phyloP scores from a whole-genome alignment of 352 stramenopile species.

The Saprolegnia parasitica region DNA sequence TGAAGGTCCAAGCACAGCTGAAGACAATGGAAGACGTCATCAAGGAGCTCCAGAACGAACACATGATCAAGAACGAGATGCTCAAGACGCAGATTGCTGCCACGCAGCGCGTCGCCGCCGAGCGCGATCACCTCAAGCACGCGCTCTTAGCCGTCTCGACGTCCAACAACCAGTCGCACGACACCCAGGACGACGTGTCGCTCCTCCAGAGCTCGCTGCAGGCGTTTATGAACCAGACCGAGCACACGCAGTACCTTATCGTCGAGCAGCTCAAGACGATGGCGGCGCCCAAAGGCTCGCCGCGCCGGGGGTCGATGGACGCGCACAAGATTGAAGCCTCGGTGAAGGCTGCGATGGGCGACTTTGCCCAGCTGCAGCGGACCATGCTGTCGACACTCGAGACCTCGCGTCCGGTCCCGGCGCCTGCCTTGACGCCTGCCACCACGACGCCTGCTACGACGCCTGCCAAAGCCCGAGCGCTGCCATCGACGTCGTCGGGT shows the following conservation, averaged over 20 bases:
- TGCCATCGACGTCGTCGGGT: not conserved
- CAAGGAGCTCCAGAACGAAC: conserved; percentile 22
- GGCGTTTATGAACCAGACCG: conserved; percentile 17
- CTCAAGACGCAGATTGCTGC: conserved; percentile 8
- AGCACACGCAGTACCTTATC: conserved; percentile 21
- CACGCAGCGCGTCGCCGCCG: not conserved
- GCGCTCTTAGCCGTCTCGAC: not conserved
- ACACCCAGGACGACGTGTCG: not conserved
- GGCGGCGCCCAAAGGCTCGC: not conserved
- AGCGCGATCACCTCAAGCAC: not conserved
- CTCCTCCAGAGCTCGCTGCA: not conserved
- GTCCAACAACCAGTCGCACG: too few relatives aligned
- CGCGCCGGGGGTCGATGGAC: not conserved
- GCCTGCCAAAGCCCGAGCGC: not conserved
- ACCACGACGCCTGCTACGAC: too few relatives aligned
- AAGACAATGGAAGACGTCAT: conserved; percentile 14
- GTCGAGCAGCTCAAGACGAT: conserved; percentile 15
- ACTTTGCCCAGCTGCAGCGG: not conserved
- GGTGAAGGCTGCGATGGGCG: not conserved
- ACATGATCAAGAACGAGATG: conserved; percentile 11
- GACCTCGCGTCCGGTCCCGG: not conserved
- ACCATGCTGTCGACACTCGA: not conserved
- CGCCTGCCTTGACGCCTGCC: not conserved
- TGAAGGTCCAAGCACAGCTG: conserved; percentile 23
- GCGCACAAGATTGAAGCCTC: not conserved